Base-by-base conservation (phyloP, 2,329 filamentous ascomycete genomes). In the Trichoderma koningii region DNA sequence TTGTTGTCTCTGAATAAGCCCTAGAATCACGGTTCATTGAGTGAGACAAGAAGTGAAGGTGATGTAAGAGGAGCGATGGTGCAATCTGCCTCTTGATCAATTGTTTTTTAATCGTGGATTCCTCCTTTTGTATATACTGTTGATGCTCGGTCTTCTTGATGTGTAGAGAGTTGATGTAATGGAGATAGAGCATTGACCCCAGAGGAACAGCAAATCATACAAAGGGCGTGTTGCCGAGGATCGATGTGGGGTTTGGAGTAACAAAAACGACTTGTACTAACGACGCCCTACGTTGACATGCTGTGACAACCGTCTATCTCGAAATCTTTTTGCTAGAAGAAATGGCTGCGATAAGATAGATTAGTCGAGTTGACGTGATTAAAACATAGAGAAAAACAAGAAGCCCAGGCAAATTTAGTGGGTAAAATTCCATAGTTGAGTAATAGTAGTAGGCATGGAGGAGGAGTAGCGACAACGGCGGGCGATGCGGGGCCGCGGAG, bases 391-490 rank as follows among this genome's bases (percentile, higher is more conserved):
- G 12, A 7, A 44, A 44, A 23, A 26, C 17, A 34, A 60, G 30
- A 34, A 9, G 34, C 21, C 21, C 21, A 38, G 30, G 3, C 9
- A 30, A 10, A 14, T 38, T 38, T 62, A 52, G 59, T 52, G 59
- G 59, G 48, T 52, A 34, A 28, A 34, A 34, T 34, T 34, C 17
- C 30, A 7, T 30, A 30, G 30, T 52, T 52, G 44, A 12, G 30
- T 34, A 21, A 23, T 61, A 51, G 45, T 51, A 34, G 21, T 30
- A 61, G 30, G 30, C 30, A 51, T 10, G n/a, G 6, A 17, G 14
- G 3, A 6, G n/a, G n/a, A 44, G 15, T 34, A 62, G 59, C 59
- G 59, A 62, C 59, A 62, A 62, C 59, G 59, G 59, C 59, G 50
- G 14, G 14, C 21, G 55, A 51, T 23, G 59, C 50, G 59, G 50